Base-by-base conservation (phyloP, 257 asterid genomes). In the Jacaranda mimosifolia region DNA sequence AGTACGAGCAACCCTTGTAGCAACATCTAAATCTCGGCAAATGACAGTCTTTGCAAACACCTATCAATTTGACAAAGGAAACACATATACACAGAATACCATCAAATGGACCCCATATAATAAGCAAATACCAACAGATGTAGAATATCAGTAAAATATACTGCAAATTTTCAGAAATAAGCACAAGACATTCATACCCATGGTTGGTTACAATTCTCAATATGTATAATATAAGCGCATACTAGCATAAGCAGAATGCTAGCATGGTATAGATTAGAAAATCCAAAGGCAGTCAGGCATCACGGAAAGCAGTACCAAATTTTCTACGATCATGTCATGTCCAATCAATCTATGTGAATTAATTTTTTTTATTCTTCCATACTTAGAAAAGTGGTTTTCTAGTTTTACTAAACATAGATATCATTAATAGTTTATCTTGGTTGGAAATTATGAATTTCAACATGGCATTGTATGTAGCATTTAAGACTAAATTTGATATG, bases 11-110 rank as follows among this genome's bases (percentile, higher is more conserved):
- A 93, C 95, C 80, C 88, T 88, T 60, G 99, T 88, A 75, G 99
- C 99, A 84, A 96, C 98, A 78, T 96, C 99, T 79, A 96, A 77
- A 86, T 96, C 97, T 70, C 96, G 91, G 88, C 99, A 96, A 74
- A 93, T 87, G 43, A 96, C 98, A 15, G 99, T 96, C 85, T 91
- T 93, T 48, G 97, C 93, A 84, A 96, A 96, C 55, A 91, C 96
- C 99, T 96, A 71, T 18, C 67, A 51, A 77, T 63, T 78, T 79
- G 9, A 49, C 68, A 78, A 73, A 83, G 65, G 51, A 52, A 73
- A 53, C 46, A 36, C 46, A 75, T 14, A 56, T 71, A 83, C 13
- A 68, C 58, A 68, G 38, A 48, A 65, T 51, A 53, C n/a, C 63
- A 81, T 64, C 64, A 71, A 12, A 38, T 15, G 76, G 45, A 9